These are phyloP conservation scores for Hymenoscyphus scutula DNA, from an alignment of 2,329 filamentous ascomycete species.

Conservation along the genomic window DNA sequence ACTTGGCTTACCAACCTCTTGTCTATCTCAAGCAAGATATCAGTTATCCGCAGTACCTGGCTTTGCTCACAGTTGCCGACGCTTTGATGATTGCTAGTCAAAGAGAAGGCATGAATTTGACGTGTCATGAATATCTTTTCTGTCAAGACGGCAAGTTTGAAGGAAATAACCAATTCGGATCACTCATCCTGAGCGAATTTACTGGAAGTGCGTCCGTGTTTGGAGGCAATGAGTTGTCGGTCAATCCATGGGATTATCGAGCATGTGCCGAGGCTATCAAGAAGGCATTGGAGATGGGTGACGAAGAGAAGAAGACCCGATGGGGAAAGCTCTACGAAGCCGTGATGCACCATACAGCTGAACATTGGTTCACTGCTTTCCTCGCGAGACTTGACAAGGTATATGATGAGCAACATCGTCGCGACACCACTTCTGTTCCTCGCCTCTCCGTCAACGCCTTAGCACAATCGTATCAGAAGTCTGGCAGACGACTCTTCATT, in stretches of 20 bases:
- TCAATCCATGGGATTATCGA: slow-evolving; percentile 95
- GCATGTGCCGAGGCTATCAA: slow-evolving; percentile 85
- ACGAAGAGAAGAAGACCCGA: slow-evolving; percentile 68
- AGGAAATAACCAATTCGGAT: slow-evolving; percentile 75
- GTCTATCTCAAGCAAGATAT: slow-evolving; percentile 96
- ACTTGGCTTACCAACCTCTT: slow-evolving; percentile 85
- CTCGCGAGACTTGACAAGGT: slow-evolving; percentile 67
- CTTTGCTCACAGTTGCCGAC: slow-evolving; percentile 84
- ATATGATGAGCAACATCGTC: slow-evolving; percentile 79
- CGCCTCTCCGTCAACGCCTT: slow-evolving; percentile 71
- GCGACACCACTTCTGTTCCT: slow-evolving; percentile 82
- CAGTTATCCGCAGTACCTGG: slow-evolving; percentile 88
- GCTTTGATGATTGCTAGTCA: slow-evolving; percentile 92
- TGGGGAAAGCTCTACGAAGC: slow-evolving; percentile 73
- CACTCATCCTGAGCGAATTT: slow-evolving; percentile 91
- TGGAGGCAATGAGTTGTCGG: slow-evolving; percentile 72
- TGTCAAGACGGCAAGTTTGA: slow-evolving; percentile 80
- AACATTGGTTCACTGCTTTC: slow-evolving; percentile 81
- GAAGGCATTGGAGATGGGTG: slow-evolving; percentile 74
- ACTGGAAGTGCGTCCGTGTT: slow-evolving; percentile 89
- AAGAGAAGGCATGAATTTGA: slow-evolving; percentile 96
- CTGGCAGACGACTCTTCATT: slow-evolving; percentile 74
- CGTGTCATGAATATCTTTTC: slow-evolving; percentile 88
- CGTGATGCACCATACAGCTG: slow-evolving; percentile 78
- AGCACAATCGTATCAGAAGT: slow-evolving; percentile 61